Base-by-base conservation (phyloP, 495 filamentous ascomycete species). In the Hypoxylon subgilvum region DNA sequence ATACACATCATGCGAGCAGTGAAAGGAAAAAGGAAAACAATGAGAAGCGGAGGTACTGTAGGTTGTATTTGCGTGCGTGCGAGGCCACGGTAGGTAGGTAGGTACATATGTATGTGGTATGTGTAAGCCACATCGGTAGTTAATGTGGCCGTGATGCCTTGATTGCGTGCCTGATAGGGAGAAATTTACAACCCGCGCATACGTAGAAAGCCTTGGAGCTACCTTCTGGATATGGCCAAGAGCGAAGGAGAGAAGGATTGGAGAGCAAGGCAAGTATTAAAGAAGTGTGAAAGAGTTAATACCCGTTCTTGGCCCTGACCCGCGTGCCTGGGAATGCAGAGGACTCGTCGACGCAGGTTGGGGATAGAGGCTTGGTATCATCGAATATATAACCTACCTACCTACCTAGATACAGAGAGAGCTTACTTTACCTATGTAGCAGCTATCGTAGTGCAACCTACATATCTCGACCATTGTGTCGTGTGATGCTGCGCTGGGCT, bases 41-140 rank as follows among this genome's bases (percentile, higher is more conserved):
- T 27, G 23, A 27, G 39, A 48, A 46, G 39, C 39, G 54, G 61
- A 59, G 50, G 44, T 32, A n/a, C n/a, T n/a, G n/a, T n/a, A 51
- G 22, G 40, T 32, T 18, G 28, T 44, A 42, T 16, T 8, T 27
- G 47, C 28, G 27, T 12, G 49, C 35, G 28, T 14, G 27, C 10
- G 39, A n/a, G n/a, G n/a, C n/a, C n/a, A n/a, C n/a, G n/a, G n/a
- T n/a, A n/a, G n/a, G n/a, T n/a, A n/a, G n/a, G n/a, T n/a, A n/a
- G n/a, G n/a, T n/a, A n/a, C n/a, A n/a, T n/a, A n/a, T n/a, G n/a
- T n/a, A n/a, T n/a, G n/a, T n/a, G 44, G 4, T 23, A 45, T 59
- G 61, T 51, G 61, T 64, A 58, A 64, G 61, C 54, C 54, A 54
- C 61, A 39, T 64, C 54, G 61, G 61, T 64, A 63, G 60, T 63